These are phyloP conservation scores for Phialophora expanda DNA, from an alignment of 2,329 filamentous ascomycete genomes.

Conservation along the genomic window DNA sequence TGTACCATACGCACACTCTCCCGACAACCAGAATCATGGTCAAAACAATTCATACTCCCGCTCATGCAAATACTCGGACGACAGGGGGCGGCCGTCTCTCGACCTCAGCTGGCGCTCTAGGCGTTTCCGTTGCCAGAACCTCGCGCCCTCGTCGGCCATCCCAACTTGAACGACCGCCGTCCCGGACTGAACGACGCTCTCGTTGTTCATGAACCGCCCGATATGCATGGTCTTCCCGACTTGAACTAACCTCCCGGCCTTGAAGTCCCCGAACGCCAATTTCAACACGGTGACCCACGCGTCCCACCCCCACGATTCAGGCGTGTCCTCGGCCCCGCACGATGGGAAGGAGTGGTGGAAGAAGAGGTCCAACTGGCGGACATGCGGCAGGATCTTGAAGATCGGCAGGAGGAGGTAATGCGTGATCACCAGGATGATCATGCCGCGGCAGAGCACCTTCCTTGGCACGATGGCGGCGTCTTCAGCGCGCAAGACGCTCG, in stretches of 20 bases:
- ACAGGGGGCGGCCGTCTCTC: neutral
- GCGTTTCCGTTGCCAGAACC: neutral
- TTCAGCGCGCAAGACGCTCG: neutral
- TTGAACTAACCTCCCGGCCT: neutral
- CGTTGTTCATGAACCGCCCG: too few species aligned
- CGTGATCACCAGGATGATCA: neutral
- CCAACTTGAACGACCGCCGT: too few species aligned
- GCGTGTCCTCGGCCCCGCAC: neutral
- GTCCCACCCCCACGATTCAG: neutral
- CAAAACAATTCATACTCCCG: conserved; percentile 1
- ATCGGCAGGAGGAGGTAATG: neutral
- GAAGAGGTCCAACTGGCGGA: neutral
- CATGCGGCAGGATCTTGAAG: neutral
- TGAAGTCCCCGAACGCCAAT: neutral
- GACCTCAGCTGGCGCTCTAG: neutral
- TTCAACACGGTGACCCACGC: neutral
- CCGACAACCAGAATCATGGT: neutral
- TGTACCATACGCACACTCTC: too few species aligned
- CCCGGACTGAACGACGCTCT: too few species aligned
- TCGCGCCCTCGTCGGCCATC: too few species aligned
- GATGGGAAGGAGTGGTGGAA: neutral
- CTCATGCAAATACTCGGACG: neutral
- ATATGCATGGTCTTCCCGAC: too few species aligned
- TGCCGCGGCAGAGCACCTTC: neutral
- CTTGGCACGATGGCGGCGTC: neutral